Evolutionary conservation across 441 rosid species (phyloP).

Genomic region (Eutrema salsugineum): DNA sequence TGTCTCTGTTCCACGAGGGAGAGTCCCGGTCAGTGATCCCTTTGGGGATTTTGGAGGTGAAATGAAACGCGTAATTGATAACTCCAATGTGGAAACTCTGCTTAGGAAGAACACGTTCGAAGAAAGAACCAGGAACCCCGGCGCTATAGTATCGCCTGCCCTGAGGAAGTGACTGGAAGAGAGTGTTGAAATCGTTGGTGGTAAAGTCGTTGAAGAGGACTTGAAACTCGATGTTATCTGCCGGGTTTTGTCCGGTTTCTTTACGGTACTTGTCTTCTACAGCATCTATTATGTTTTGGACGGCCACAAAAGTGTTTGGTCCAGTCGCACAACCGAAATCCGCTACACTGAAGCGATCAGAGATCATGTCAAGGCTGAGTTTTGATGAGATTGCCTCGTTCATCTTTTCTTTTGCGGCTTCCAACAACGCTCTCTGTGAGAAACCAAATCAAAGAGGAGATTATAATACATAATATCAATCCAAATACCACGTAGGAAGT

Average conservation of each 20-base stretch:
- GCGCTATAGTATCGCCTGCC: slow-evolving; percentile 19
- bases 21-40: slow-evolving; percentile 6
- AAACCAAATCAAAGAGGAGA: neutral
- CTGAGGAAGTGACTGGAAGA: slow-evolving; percentile 32
- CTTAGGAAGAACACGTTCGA: slow-evolving; percentile 31
- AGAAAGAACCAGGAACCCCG: slow-evolving; percentile 33
- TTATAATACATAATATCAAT: neutral
- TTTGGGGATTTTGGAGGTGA: slow-evolving; percentile 24
- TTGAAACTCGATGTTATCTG: slow-evolving; percentile 16
- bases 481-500: too few relatives aligned
- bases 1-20: slow-evolving; percentile 12
- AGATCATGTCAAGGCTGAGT: neutral
- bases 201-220: slow-evolving; percentile 26
- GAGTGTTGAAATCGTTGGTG: slow-evolving; percentile 29
- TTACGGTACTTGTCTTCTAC: slow-evolving; percentile 16
- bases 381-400: neutral
- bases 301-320: slow-evolving; percentile 36
- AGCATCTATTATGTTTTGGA: slow-evolving; percentile 32
- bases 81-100: slow-evolving; percentile 28
- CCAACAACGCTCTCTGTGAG: slow-evolving; percentile 6
- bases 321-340: slow-evolving; percentile 42
- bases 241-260: neutral
- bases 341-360: slow-evolving; percentile 6
- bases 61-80: slow-evolving; percentile 28
- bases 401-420: slow-evolving; percentile 13